Conservation (phyloP, 2,329 filamentous ascomycete genomes). For the Fusarium floridanum region DNA sequence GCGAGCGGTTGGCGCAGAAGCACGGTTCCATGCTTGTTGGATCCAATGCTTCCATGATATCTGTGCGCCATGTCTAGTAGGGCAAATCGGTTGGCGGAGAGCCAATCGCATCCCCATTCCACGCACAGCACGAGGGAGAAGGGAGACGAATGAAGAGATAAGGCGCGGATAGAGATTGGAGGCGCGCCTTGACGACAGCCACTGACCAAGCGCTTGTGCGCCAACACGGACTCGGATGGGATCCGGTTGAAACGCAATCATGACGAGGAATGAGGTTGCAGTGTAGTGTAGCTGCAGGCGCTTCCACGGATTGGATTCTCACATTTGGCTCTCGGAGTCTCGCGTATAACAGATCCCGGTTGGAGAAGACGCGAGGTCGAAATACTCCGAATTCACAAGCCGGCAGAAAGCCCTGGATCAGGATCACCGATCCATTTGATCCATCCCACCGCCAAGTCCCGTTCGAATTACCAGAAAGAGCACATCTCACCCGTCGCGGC, state of each 20-base stretch:
- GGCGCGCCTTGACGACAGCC: constrained; percentile 17
- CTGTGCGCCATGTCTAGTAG: constrained; percentile 3
- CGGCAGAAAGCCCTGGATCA: constrained; percentile 17
- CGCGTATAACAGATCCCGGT: neutral
- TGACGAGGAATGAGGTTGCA: constrained; percentile 27
- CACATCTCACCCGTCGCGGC: constrained; percentile 6
- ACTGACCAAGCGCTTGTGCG: constrained; percentile 22
- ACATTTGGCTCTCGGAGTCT: constrained; percentile 2
- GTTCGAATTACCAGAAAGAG: constrained; percentile 19
- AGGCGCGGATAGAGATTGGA: constrained; percentile 24
- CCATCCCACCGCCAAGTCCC: neutral
- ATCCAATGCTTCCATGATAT: neutral
- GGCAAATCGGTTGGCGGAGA: neutral
- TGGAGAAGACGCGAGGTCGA: constrained; percentile 5
- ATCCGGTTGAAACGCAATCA: constrained; percentile 29
- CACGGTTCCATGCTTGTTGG: constrained; percentile 4
- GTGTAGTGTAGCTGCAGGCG: constrained; percentile 1
- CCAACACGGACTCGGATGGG: constrained; percentile 28
- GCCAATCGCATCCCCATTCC: constrained; percentile 11
- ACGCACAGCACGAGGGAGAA: constrained; percentile 2
- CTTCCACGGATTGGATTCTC: neutral
- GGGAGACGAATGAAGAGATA: constrained; percentile 30
- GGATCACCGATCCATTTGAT: constrained; percentile 15
- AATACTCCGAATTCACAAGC: constrained; percentile 29
- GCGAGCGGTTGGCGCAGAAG: constrained; percentile 1